Evolutionary conservation across 1,139 yeast genomes (phyloP).

Genomic region (Oligophagozyma castellii): DNA sequence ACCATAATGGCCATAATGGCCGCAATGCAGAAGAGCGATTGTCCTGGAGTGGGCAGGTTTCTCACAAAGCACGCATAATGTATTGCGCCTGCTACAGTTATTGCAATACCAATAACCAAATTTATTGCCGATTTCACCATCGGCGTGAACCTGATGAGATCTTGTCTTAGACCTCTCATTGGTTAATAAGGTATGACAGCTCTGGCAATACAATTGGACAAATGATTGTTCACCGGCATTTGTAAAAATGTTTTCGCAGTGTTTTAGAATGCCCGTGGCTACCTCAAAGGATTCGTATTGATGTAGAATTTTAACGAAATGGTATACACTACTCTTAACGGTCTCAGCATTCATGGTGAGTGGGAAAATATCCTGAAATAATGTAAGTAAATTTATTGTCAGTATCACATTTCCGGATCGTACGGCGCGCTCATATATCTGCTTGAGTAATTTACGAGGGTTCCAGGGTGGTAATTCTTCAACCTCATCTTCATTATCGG

Average conservation of each 20-base stretch:
- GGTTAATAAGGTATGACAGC: conserved; percentile 48
- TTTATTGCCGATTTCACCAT: conserved; percentile 8
- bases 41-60: conserved; percentile 66
- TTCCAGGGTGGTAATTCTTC: conserved; percentile 19
- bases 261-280: conserved; percentile 22
- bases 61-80: conserved; percentile 67
- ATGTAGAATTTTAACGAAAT: conserved; percentile 21
- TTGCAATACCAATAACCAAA: conserved; percentile 83
- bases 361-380: conserved; percentile 20
- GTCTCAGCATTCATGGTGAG: conserved; percentile 12
- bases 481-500: background rate
- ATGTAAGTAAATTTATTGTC: conserved; percentile 15
- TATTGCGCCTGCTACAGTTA: conserved; percentile 44
- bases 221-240: conserved; percentile 27
- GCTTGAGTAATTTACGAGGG: conserved; percentile 15
- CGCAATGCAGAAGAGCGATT: conserved; percentile 60
- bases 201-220: conserved; percentile 52
- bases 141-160: conserved; percentile 14
- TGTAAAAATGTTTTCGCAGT: conserved; percentile 21
- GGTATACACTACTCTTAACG: conserved; percentile 19
- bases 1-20: conserved; percentile 76
- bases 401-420: conserved; percentile 21
- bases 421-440: conserved; percentile 20
- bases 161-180: conserved; percentile 46
- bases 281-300: conserved; percentile 24